Base-by-base conservation (phyloP, 805 yeast species). In the Myxozyma vanderwaltii region DNA sequence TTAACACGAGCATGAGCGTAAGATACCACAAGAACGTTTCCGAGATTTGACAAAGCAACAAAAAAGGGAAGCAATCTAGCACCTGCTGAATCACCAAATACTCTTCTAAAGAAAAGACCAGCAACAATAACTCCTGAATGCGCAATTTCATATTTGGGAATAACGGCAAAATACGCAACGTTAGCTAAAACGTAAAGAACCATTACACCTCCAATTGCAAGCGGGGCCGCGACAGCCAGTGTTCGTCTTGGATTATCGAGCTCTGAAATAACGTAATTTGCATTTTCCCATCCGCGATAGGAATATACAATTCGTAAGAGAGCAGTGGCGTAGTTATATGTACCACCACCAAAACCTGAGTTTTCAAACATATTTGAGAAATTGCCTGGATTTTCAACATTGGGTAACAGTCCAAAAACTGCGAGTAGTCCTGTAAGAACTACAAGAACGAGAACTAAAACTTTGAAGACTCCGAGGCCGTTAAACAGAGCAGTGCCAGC, bases 251-350 rank as follows among this genome's bases (percentile, higher is more conserved):
- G 89, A 63, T 83, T 76, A 17, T 76, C 75, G 44, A 84, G 78
- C 65, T 84, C 88, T 59, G 80, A 79, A 52, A 84, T 71, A 19
- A 84, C 89, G 63, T 82, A 80, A 67, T 85, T 85, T 44, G 85
- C 85, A 64, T 84, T 84, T 63, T 85, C 88, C 88, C 88, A 84
- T 4, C 89, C 89, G 59, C 84, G 81, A 71, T 83, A 84, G 0
- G 88, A 82, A 67, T 83, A 84, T 13, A 85, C 81, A 24, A 85
- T 79, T 51, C 85, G 81, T 38, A 84, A 69, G 35, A 84, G 68
- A 0, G 85, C 87, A 38, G 83, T 83, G 1, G 87, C 77, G 5
- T 79, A 68, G 39, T 81, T 79, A 66, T 82, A 85, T 10, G 74
- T 71, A 1, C 82, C 78, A 1, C 78, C 74, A 45, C 78, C 78